Base-by-base conservation (phyloP, 176 grass and related monocot genomes). In the Aegilops umbellulata region DNA sequence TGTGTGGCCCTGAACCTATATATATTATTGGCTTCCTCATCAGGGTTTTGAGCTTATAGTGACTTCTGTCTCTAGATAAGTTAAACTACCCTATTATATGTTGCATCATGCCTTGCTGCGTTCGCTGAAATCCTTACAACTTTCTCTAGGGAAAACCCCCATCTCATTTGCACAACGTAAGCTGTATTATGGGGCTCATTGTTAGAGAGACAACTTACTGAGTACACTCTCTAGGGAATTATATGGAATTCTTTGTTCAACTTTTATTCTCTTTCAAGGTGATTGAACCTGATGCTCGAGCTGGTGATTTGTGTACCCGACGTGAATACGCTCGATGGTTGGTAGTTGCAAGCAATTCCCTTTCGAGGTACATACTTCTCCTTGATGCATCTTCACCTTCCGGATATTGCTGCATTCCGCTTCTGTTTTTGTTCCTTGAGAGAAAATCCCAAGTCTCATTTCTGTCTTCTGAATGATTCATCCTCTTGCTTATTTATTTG, bases 261-360 rank as follows among this genome's bases (percentile, higher is more conserved):
- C 41, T 79, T 29, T 73, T 82, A 80, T 65, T 71, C 31, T 93
- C 29, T 78, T 88, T 84, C 36, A 73, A 98, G 97, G 94, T 98
- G 81, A 94, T 98, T 76, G 97, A 95, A 90, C 86, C 82, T 23
- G 82, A 81, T 91, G 90, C 85, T 77, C 87, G 24, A 88, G 88
- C 94, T 89, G 92, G 92, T 94, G 97, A 98, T 30, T 77, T 98
- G 70, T 98, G 97, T 81, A 91, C 86, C 74, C 94, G 97, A 11
- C 94, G 97, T 49, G 97, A 98, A 63, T 98, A 94, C 80, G 97
- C 94, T 86, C 88, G 94, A 84, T 98, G 94, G 97, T 82, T 98
- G 85, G 97, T 98, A 67, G 86, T 88, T 35, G 91, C 92, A 87
- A 95, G 97, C 87, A 90, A 90, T 85, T 88, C 79, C 60, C 90